phyloP scores from a whole-genome alignment of 2,329 filamentous ascomycete genomes.

The Epichloe festucae region DNA sequence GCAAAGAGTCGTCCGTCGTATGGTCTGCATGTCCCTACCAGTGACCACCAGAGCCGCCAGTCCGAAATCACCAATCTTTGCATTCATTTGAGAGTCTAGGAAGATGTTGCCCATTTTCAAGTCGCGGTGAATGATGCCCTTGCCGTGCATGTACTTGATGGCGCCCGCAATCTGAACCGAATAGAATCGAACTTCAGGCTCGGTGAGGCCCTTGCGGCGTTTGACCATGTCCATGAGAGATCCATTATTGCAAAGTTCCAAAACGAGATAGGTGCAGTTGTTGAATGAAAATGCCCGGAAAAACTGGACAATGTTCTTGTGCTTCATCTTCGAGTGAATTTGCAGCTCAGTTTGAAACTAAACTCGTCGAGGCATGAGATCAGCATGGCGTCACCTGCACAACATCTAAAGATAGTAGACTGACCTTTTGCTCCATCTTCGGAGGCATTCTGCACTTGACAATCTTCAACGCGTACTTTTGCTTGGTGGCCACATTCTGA shows the following conservation, averaged over 20 bases:
- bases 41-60: constrained; percentile 84
- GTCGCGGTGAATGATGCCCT: constrained; percentile 93
- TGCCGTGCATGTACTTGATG: constrained; percentile 93
- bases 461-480: constrained; percentile 66
- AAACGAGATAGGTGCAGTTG: constrained; percentile 79
- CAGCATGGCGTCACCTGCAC: background rate
- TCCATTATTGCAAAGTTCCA: constrained; percentile 90
- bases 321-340: constrained; percentile 95
- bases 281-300: constrained; percentile 86
- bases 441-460: constrained; percentile 71
- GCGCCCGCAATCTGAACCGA: constrained; percentile 91
- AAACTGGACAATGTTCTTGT: constrained; percentile 93
- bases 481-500: constrained; percentile 50
- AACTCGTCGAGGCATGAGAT: background rate
- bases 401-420: constrained; percentile 3
- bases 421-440: constrained; percentile 75
- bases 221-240: constrained; percentile 98
- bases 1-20: constrained; percentile 81
- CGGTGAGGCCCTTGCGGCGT: constrained; percentile 75
- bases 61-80: constrained; percentile 96
- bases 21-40: constrained; percentile 75
- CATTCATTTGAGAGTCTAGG: constrained; percentile 86
- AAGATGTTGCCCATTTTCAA: constrained; percentile 98
- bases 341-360: constrained; percentile 76
- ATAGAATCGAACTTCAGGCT: constrained; percentile 89